Evolutionary conservation across 495 filamentous ascomycete genomes (phyloP), one percentile per base, ranked within the genome.

Genomic region (Poronia punctata): DNA sequence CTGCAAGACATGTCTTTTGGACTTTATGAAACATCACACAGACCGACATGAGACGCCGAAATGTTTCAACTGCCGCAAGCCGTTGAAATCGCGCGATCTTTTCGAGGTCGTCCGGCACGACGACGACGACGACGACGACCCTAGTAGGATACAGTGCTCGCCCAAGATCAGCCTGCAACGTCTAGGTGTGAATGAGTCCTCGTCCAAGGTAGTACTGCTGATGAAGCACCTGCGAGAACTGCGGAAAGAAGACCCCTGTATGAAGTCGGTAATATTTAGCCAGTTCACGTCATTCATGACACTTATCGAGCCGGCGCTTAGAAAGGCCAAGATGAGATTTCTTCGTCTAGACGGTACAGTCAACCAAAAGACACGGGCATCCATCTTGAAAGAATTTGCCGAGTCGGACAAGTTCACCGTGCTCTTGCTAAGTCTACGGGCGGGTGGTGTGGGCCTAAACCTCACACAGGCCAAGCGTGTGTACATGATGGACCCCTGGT

Each of bases 401-500:
- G 65, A 72, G 12, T 63, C 53, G 36, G 48, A 59, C 35, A 68
- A 62, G 29, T 72, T 63, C 12, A 68, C 67, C 7, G 78, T 97
- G 24, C 68, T 98, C 17, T 62, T 98, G 8, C 70, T 98, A 43
- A 89, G 83, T 53, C 73, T 98, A 42, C 75, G 87, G 33, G 92
- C 93, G 3, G 92, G 92, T 14, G 92, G 92, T 20, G 92, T 98
- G 2, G 92, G 92, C 0, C 68, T 98, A 25, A 98, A 98, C 53
- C 69, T 99, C 29, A 96, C 89, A 3, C 76, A 76, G 38, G 92
- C 92, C 11, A 85, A 80, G 48, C 69, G 84, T 38, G 93, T 97
- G 8, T 96, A 82, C 59, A 88, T 99, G 83, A 95, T 96, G 90
- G 93, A 99, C 62, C 90, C 93, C 0, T 99, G 93, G 93, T 99